Base-by-base conservation (phyloP, 768 basidiomycete genomes). In the Kockovaella imperatae region DNA sequence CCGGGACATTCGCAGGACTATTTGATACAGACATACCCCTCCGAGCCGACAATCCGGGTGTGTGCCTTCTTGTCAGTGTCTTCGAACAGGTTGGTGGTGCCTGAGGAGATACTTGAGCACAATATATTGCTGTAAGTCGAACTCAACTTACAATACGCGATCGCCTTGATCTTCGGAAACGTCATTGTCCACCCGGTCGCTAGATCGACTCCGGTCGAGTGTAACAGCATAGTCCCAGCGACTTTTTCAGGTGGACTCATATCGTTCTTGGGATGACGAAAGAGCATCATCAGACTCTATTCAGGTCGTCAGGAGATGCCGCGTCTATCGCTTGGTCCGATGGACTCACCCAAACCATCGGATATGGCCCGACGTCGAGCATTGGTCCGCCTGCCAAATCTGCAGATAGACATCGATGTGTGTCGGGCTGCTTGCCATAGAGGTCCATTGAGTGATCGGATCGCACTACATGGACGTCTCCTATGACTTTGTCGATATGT, bases 321-420 rank as follows among this genome's bases (percentile, higher is more conserved):
- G 28, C 23, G 34, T 14, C 8, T 14, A 15, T 21, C 18, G 8
- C 13, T 11, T 4, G 26, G 10, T 17, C 31, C 10, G 17, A 15
- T 1, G 15, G 3, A 53, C 60, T 45, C 36, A 57, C 49, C 55
- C 54, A 62, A 4, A 59, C 49, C 35, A 60, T 34, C 4, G 55
- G 49, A 45, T 58, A 63, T 17, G 62, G 60, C 29, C 71, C 72
- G 8, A 73, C 50, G 50, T 73, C 72, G 17, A 72, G 54, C 5
- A 72, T 53, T 0, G 64, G 58, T 15, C 70, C 69, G 3, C 72
- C 72, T 1, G 68, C 71, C 2, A 69, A 50, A 17, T 61, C 50
- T 0, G 69, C 63, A 46, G 63, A 60, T 21, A 69, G 51, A 4
- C 67, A 24, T 4, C 71, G 53, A 50, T 72, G 64, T 17, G 54